phyloP scores from a whole-genome alignment of 2,329 filamentous ascomycete genomes.

The Esteya vermicola region DNA sequence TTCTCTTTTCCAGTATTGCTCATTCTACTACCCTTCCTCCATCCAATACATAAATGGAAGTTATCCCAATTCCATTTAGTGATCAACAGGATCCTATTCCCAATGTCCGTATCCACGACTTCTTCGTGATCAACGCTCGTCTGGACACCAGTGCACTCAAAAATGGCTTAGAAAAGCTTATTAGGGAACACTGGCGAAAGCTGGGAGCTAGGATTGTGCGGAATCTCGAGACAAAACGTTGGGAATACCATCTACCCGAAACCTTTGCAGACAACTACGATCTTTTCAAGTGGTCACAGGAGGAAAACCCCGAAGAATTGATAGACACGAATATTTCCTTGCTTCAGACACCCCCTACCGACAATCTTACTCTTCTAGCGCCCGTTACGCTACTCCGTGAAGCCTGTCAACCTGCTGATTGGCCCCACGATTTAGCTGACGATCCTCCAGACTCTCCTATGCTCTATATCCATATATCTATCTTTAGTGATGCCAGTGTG shows the following conservation, averaged over 20 bases:
- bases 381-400: not conserved
- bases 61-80: not conserved
- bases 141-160: conserved; percentile 1
- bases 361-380: not conserved
- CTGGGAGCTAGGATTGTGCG: conserved; percentile 1
- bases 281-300: conserved; percentile 1
- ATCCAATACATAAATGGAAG: conserved; percentile 9
- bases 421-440: not conserved
- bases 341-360: not conserved
- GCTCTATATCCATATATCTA: not conserved
- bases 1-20: too few species aligned
- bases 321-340: not conserved
- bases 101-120: conserved; percentile 3
- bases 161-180: conserved; percentile 1
- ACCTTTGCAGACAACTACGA: not conserved
- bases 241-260: conserved; percentile 2
- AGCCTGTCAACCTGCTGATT: not conserved
- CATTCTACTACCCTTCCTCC: too few species aligned
- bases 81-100: conserved; percentile 1
- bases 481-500: conserved; percentile 1
- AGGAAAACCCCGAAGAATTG: not conserved
- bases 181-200: conserved; percentile 5
- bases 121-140: conserved; percentile 1
- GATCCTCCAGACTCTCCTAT: conserved; percentile 1
- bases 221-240: not conserved